phyloP scores from a whole-genome alignment of 371 early-diverging fungal genomes.

The Actinomortierella wolfii region DNA sequence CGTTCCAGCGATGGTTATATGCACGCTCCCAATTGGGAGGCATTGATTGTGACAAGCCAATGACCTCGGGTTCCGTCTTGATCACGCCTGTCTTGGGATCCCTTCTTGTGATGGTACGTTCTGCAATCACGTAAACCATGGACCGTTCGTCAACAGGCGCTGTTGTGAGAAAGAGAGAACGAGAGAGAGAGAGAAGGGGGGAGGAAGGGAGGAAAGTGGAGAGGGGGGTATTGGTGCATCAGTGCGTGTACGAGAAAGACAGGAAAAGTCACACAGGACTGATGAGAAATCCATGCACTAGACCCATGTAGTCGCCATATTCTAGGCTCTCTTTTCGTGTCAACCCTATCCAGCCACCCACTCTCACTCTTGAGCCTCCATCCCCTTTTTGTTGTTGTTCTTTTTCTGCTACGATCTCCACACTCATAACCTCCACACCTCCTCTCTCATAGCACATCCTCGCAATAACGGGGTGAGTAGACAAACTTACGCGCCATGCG shows the following conservation, averaged over 20 bases:
- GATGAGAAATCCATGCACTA: neutral
- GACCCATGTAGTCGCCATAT: neutral
- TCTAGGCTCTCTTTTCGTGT: neutral
- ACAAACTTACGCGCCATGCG: conserved; percentile 35
- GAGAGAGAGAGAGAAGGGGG: neutral
- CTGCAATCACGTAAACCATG: conserved; percentile 34
- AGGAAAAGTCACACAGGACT: no score
- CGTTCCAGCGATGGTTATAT: conserved; percentile 26
- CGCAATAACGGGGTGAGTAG: neutral
- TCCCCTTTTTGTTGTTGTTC: neutral
- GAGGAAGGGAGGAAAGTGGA: no score
- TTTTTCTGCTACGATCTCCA: no score
- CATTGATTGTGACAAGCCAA: conserved; percentile 40
- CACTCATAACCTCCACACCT: no score
- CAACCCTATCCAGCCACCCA: no score
- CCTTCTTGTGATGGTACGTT: conserved; percentile 1
- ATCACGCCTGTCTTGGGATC: conserved; percentile 7
- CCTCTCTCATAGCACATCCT: no score
- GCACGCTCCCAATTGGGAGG: conserved; percentile 32
- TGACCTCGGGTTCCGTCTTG: conserved; percentile 16
- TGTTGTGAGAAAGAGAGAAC: conserved; percentile 6
- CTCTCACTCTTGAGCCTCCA: neutral
- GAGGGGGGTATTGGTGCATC: no score
- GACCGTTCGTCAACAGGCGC: conserved; percentile 27
- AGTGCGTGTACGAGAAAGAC: no score